Evolutionary conservation across 805 yeast species (phyloP), one percentile per base, ranked within the genome.

Genomic region (Zygoascus biomembranicola): DNA sequence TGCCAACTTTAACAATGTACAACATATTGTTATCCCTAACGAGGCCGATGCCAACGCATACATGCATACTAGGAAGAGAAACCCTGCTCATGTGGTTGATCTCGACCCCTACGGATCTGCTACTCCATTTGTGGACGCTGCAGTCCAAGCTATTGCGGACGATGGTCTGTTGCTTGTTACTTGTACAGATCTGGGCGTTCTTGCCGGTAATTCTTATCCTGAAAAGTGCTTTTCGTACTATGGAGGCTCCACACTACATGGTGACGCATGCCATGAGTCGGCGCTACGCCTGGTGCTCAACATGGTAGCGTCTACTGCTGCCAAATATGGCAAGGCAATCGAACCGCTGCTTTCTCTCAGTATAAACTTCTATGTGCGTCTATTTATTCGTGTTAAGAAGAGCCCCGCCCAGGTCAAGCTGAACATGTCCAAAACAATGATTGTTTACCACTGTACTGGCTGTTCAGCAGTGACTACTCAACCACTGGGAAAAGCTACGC

Each of bases 81-180:
- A 62, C 64, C 59, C 11, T 65, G 71, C 49, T 69, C 96, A 94
- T 65, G 87, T 88, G 2, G 81, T 94, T 54, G 99, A 94, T 69
- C 76, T 94, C 50, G 99, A 94, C 69, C 99, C 99, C 0, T 94
- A 94, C 66, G 99, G 99, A 32, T 85, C 97, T 0, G 99, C 97
- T 0, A 81, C 97, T 0, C 99, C 99, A 8, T 94, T 94, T 66
- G 76, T 94, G 31, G 99, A 94, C 67, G 81, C 94, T 32, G 97
- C 98, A 0, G 74, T 94, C 32, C 95, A 89, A 63, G 73, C 84
- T 32, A 78, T 90, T n/a, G 79, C 78, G 49, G 90, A 90, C 60
- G 90, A 84, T 53, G 99, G 98, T 1, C 63, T 94, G 44, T 69
- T 94, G 59, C 72, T 94, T 50, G 92, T 94, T 2, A 94, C 99